Base-by-base conservation (phyloP, 2,329 filamentous ascomycete species). In the Coniochaeta hoffmannii region DNA sequence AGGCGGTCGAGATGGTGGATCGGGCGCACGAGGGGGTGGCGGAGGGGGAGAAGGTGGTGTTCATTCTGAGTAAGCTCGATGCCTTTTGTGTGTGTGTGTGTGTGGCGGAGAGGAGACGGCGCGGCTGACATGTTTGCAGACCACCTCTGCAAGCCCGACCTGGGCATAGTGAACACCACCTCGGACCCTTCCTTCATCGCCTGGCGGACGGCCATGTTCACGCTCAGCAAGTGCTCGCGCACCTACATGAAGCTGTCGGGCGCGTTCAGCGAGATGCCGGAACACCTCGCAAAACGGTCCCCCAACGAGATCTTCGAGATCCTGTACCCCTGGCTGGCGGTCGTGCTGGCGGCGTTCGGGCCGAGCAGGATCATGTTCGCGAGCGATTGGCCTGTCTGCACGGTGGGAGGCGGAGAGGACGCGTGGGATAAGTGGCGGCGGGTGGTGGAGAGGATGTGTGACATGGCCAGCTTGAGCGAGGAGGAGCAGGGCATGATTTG, bases 221-320 rank as follows among this genome's bases (percentile, higher is more conserved):
- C 79, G 9, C 83, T 95, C 64, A 81, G 85, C 62, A 79, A 79
- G 57, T 82, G 81, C 66, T 73, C 76, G 51, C 79, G 76, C 53
- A 84, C 86, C n/a, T 95, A 88, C 74, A 89, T 97, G 81, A 96
- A 97, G 75, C 80, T 97, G n/a, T 93, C 88, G 0, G 93, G 93
- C 8, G 82, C 79, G 50, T 92, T 97, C 69, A 85, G 87, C 17
- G 90, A 96, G 72, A 85, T 97, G 71, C 79, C 84, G 3, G 75
- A 76, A 50, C 69, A 74, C 11, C 72, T 85, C 60, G 76, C 74
- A 63, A 68, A 66, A 24, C 73, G 76, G 26, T 68, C 77, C 10
- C 67, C 77, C 32, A 73, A 80, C 56, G 77, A 81, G 34, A 79
- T 90, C 56, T 84, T 89, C 60, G 74, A 80, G 58, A 78, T 78